phyloP scores from a whole-genome alignment of 2,329 filamentous ascomycete species.

The Gyromitra esculenta region DNA sequence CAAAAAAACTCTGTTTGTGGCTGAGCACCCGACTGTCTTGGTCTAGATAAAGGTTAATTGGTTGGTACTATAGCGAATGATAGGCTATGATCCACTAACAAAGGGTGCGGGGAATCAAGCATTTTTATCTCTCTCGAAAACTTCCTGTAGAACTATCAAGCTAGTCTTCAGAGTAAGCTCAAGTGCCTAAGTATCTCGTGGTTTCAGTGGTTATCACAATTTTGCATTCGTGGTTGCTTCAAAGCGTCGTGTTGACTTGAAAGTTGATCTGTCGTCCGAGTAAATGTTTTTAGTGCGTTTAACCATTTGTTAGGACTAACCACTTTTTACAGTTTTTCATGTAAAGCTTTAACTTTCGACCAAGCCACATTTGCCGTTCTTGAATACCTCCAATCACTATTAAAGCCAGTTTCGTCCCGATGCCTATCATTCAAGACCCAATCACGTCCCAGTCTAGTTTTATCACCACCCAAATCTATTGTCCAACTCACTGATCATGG shows the following conservation, averaged over 20 bases:
- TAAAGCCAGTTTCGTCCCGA: not conserved
- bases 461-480: not conserved
- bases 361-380: not conserved
- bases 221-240: not conserved
- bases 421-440: not conserved
- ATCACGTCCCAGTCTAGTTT: not conserved
- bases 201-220: too few relatives aligned
- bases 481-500: not conserved
- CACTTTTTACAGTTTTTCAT: not conserved
- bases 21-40: constrained; percentile 9
- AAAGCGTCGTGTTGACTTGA: not conserved
- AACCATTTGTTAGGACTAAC: not conserved
- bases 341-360: not conserved
- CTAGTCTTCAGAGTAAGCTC: not conserved
- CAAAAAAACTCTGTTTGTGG: constrained; percentile 2
- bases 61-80: constrained; percentile 13
- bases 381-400: constrained; percentile 10
- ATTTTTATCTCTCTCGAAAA: not conserved
- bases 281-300: not conserved
- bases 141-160: not conserved
- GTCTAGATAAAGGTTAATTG: not conserved
- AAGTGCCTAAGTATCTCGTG: not conserved
- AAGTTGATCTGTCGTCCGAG: not conserved
- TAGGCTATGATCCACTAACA: constrained; percentile 2
- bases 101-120: not conserved